phyloP scores from a whole-genome alignment of 1,284 basidiomycete genomes.

The Tremellales sp. region DNA sequence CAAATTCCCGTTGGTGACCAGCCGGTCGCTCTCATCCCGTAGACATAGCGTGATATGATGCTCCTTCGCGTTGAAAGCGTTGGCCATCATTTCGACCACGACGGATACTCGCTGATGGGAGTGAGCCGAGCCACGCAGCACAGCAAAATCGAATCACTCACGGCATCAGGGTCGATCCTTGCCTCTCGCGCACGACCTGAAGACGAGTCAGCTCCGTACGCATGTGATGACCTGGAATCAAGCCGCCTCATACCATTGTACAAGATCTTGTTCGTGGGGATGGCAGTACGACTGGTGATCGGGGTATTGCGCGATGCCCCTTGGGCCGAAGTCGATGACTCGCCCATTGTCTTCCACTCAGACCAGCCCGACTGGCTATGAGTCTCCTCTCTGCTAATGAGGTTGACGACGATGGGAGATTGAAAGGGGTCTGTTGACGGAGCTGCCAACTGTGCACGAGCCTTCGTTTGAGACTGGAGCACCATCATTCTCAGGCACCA shows the following conservation, averaged over 20 bases:
- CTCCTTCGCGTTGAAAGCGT: conserved; percentile 70
- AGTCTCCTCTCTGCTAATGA: no score
- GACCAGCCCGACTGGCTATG: no score
- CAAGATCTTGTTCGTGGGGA: conserved; percentile 42
- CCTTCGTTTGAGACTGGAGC: no score
- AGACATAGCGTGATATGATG: conserved; percentile 76
- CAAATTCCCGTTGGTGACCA: conserved; percentile 87
- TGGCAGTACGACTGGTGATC: conserved; percentile 26
- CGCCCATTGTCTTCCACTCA: no score
- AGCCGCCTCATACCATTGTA: conserved; percentile 32
- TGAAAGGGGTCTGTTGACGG: background rate
- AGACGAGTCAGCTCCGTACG: background rate
- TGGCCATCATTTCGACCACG: conserved; percentile 45
- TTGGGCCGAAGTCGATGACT: background rate
- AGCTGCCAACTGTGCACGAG: no score
- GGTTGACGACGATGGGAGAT: no score
- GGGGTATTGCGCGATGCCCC: conserved; percentile 1
- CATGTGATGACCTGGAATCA: no score
- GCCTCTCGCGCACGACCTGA: conserved; percentile 41
- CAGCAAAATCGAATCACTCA: conserved; percentile 20
- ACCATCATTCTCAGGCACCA: no score
- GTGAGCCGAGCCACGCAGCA: no score
- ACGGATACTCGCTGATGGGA: conserved; percentile 42
- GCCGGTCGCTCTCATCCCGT: conserved; percentile 77
- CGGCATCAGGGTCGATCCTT: conserved; percentile 44